Evolutionary conservation across 78 protist genomes (phyloP).

Genomic region (Protostelium mycophagum): DNA sequence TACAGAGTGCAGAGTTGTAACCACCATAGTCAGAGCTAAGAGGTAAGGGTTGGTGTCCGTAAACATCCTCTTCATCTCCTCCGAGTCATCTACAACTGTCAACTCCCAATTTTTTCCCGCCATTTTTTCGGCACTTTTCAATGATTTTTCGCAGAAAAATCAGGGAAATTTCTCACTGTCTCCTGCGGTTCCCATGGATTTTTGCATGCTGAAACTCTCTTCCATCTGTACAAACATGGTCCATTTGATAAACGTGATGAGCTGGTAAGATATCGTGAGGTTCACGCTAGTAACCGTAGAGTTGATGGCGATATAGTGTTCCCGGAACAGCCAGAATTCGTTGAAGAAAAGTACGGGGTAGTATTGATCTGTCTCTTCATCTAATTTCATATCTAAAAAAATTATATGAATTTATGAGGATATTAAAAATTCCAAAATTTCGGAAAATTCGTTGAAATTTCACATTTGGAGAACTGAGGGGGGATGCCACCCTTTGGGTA

Average conservation of each 20-base stretch:
- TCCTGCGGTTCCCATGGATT: background rate
- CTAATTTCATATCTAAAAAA: background rate
- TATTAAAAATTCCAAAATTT: no score
- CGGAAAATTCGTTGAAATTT: background rate
- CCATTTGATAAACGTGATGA: background rate
- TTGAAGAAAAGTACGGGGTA: constrained; percentile 56
- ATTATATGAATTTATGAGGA: background rate
- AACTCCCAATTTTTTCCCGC: background rate
- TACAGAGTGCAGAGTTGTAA: constrained; percentile 84
- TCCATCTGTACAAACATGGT: constrained; percentile 11
- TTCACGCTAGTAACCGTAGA: constrained; percentile 35
- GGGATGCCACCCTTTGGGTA: constrained; percentile 57
- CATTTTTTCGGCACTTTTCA: no score
- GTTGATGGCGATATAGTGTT: constrained; percentile 33
- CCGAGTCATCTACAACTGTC: constrained; percentile 5
- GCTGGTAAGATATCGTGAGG: constrained; percentile 6
- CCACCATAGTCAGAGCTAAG: constrained; percentile 78
- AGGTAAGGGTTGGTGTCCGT: constrained; percentile 80
- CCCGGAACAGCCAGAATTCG: constrained; percentile 75
- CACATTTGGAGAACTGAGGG: constrained; percentile 15
- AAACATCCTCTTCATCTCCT: constrained; percentile 78
- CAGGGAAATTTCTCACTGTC: background rate
- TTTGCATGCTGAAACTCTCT: constrained; percentile 10
- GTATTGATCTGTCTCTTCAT: constrained; percentile 25
- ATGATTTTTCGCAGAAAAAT: no score